These are phyloP conservation scores for Agastache rugosa DNA, from an alignment of 257 asterid species.

Conservation along the genomic window DNA sequence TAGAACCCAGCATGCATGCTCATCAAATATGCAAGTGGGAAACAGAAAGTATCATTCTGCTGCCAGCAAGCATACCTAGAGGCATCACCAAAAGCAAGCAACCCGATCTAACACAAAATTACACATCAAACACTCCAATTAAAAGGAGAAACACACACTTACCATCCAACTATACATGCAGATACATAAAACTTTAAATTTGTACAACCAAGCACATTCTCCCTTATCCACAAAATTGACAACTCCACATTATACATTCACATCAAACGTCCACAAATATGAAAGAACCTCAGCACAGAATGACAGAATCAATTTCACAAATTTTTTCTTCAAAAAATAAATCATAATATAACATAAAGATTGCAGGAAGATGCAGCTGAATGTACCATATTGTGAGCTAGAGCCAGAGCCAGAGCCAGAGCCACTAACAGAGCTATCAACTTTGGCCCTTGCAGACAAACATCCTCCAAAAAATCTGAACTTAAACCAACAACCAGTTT, in stretches of 20 bases:
- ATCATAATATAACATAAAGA: not conserved
- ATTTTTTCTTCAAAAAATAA: not conserved
- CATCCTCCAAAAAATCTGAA: slow-evolving; percentile 70
- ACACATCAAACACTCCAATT: slow-evolving; percentile 5
- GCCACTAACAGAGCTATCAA: slow-evolving; percentile 65
- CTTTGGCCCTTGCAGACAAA: slow-evolving; percentile 66
- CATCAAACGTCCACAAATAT: slow-evolving; percentile 8
- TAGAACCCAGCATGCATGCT: not conserved
- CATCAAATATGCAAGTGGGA: slow-evolving; percentile 10
- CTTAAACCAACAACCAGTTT: slow-evolving; percentile 65
- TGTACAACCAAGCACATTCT: not conserved
- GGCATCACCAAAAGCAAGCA: slow-evolving; percentile 11
- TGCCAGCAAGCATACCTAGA: slow-evolving; percentile 8
- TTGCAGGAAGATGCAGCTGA: not conserved
- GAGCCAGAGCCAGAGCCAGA: slow-evolving; percentile 23
- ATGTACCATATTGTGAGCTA: slow-evolving; percentile 65
- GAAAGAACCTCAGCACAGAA: not conserved
- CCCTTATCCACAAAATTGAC: slow-evolving; percentile 19
- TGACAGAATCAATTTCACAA: not conserved
- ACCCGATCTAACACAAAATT: slow-evolving; percentile 9
- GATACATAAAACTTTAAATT: not conserved
- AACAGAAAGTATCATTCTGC: not conserved
- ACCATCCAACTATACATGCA: slow-evolving; percentile 14
- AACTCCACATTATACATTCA: slow-evolving; percentile 21
- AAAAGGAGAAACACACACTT: slow-evolving; percentile 14